A percentile compares a stretch with the other conserved stretches of the same genome.
Conservation (phyloP, 345 rosid genomes). For the Lepidium didymum region DNA sequence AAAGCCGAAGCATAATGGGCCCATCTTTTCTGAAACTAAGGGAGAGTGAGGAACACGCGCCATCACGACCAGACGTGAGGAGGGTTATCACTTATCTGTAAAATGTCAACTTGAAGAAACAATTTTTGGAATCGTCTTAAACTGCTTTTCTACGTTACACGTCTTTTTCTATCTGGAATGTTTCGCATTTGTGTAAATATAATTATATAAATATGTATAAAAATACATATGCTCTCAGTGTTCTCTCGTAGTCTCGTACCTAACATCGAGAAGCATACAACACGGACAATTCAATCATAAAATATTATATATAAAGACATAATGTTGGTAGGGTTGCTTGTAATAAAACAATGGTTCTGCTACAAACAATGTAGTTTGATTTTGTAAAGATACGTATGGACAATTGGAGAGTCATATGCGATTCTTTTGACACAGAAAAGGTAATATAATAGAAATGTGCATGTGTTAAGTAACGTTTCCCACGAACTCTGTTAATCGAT, state of each 20-base stretch:
- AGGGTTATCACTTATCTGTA: slow-evolving; percentile 10
- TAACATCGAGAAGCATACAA: slow-evolving; percentile 23
- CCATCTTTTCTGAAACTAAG: background rate
- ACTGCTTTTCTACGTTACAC: slow-evolving; percentile 25
- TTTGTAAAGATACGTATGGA: slow-evolving; percentile 12
- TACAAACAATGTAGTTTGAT: slow-evolving; percentile 6
- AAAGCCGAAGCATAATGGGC: slow-evolving; percentile 4
- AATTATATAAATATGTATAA: background rate
- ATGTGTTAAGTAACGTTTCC: slow-evolving; percentile 1
- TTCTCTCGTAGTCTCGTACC: slow-evolving; percentile 16
- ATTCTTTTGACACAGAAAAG: background rate
- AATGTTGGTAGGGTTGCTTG: background rate
- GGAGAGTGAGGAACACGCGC: slow-evolving; percentile 4
- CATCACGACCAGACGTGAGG: slow-evolving; percentile 26
- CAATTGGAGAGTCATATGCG: background rate
- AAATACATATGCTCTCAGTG: background rate
- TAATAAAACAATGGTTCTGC: background rate
- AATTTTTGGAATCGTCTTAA: slow-evolving; percentile 21
- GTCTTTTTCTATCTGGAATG: slow-evolving; percentile 19
- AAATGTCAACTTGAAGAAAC: slow-evolving; percentile 33
- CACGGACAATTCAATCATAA: background rate
- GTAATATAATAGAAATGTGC: background rate
- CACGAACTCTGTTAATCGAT: background rate
- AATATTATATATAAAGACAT: background rate
- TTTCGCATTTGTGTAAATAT: background rate